phyloP scores from a whole-genome alignment of 768 basidiomycete species.

The Gymnopilus dilepis region DNA sequence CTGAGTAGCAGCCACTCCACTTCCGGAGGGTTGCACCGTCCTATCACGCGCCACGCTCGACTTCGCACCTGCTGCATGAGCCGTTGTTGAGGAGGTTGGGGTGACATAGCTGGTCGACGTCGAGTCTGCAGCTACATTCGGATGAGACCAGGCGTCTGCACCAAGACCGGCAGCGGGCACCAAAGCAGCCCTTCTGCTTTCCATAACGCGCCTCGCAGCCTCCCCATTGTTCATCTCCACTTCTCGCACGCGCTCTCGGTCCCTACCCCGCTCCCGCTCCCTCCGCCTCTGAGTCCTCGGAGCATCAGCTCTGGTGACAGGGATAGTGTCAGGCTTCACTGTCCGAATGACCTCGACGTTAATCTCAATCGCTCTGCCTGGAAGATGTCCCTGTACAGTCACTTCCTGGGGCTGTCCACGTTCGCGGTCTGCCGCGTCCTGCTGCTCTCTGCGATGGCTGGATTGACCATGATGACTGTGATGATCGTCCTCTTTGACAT shows the following conservation, averaged over 20 bases:
- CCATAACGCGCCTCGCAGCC: conserved; percentile 1
- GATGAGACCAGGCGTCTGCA: not conserved
- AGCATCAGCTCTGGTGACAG: conserved; percentile 5
- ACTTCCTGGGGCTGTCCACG: too few relatives aligned
- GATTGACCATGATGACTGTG: conserved; percentile 23
- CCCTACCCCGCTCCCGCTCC: not conserved
- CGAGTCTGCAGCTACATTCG: not conserved
- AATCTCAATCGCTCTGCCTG: conserved; percentile 7
- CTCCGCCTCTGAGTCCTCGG: conserved; percentile 4
- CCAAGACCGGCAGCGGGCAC: not conserved
- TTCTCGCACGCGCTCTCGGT: conserved; percentile 4
- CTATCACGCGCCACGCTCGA: conserved; percentile 27
- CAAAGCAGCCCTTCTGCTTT: not conserved
- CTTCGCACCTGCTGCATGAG: conserved; percentile 21
- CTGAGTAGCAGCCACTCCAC: conserved; percentile 11
- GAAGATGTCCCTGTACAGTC: not conserved
- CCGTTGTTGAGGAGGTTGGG: not conserved
- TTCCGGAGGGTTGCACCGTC: conserved; percentile 24
- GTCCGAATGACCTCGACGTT: conserved; percentile 2
- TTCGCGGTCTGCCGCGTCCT: not conserved
- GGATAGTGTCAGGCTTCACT: not conserved
- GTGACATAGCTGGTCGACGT: conserved; percentile 1
- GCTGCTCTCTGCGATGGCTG: not conserved
- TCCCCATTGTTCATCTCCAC: conserved; percentile 2
- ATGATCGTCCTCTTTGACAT: conserved; percentile 49